phyloP scores from a whole-genome alignment of 306 rosid genomes.

The Quercus berberidifolia region DNA sequence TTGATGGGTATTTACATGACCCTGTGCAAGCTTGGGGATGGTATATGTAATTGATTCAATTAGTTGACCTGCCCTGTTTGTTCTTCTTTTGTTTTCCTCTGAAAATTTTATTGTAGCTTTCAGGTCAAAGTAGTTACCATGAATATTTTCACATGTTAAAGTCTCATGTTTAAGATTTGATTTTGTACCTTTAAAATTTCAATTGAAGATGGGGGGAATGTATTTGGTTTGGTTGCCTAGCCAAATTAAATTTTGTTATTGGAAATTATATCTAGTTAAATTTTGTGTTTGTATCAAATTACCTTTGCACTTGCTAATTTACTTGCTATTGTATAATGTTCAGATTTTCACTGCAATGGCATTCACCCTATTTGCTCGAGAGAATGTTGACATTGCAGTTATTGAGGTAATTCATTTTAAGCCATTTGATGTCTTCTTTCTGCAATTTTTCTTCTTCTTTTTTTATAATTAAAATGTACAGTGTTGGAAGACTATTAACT shows the following conservation, averaged over 20 bases:
- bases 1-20: too few species aligned
- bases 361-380: conserved; percentile 74
- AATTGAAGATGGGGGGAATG: conserved; percentile 6
- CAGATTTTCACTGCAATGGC: conserved; percentile 92
- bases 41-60: conserved; percentile 34
- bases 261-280: background rate
- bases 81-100: background rate
- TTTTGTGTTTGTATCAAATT: background rate
- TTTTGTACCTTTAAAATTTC: conserved; percentile 6
- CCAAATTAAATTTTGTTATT: background rate
- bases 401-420: conserved; percentile 60
- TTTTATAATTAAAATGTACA: too few species aligned
- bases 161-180: background rate
- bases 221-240: background rate
- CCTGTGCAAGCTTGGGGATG: too few species aligned
- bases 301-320: conserved; percentile 4
- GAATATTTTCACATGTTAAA: background rate
- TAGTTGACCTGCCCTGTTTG: conserved; percentile 42
- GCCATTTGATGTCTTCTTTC: background rate
- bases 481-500: background rate
- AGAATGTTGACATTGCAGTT: conserved; percentile 79
- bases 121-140: background rate
- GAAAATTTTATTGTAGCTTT: background rate
- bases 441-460: background rate
- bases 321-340: conserved; percentile 16